Base-by-base conservation (phyloP, 148 eudicot species). In the Vaccinium darrowii region DNA sequence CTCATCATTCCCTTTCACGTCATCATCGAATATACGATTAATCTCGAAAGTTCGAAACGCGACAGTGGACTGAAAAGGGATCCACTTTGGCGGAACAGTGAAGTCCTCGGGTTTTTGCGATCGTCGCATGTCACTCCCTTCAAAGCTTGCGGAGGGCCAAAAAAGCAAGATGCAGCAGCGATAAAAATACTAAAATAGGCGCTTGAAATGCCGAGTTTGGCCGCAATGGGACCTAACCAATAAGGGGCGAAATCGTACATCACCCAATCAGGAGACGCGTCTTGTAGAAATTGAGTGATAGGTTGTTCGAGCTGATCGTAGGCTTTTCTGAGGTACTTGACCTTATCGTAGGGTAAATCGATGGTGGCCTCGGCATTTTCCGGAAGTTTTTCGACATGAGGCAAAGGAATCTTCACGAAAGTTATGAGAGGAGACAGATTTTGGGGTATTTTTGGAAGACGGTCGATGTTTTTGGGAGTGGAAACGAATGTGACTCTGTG, bases 321-420 rank as follows among this genome's bases (percentile, higher is more conserved):
- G 14, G 90, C 90, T 50, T 67, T 82, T 78, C 87, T 91, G 12
- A 91, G 87, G 73, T 83, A 84, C 79, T 88, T 69, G 7, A 85
- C 63, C 73, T 84, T 78, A 19, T 87, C 75, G 43, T 51, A 86
- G 4, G 91, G 89, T 13, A 89, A 27, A 16, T 92, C 92, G 0
- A 73, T 30, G 50, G 92, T 92, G 74, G 94, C 85, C 82, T 92
- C 89, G 0, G 90, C 90, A 54, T 86, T 53, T 18, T 71, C 85
- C 0, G 89, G 90, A 7, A 90, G 86, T 33, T 80, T 63, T 54
- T 79, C 80, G 25, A 75, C 81, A 7, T 23, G 27, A 12, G 88
- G 89, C 7, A 89, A 57, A 9, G 86, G 85, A 27, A 90, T 83
- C 75, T 85, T 75, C 19, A 83, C 69, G 5, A 83, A 52, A 39